Evolutionary conservation across 2,329 filamentous ascomycete species (phyloP), one percentile per base, ranked within the genome.

Genomic region (Didymella keratinophila): DNA sequence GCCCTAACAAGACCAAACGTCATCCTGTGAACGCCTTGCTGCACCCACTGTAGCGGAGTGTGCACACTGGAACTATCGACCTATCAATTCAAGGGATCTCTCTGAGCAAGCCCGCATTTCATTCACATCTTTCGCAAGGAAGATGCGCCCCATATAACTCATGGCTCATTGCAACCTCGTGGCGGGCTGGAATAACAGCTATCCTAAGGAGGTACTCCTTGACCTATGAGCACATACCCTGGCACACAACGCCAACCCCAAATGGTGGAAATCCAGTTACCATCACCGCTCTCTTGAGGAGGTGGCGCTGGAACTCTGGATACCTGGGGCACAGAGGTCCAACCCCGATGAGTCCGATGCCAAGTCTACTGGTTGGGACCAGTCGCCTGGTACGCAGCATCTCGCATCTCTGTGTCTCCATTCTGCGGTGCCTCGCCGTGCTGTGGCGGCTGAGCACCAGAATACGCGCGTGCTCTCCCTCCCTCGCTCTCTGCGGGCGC

Each of bases 341-440:
- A 3, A 7, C 23, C 23, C 23, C 23, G 7, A 25, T 3, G 23
- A 25, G 23, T 25, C 23, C 23, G 23, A 14, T 2, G 4, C 53
- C 53, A 45, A 7, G 50, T 41, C 67, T 73, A 78, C 54, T 73
- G 70, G 63, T 77, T 42, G 10, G 28, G 41, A 32, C 42, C 78
- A 16, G 75, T 75, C 20, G 76, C 66, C 16, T 76, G 74, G 60
- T 78, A 78, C 9, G 71, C 73, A 23, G 68, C 73, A 32, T 78
- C 76, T n/a, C 64, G 67, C 77, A 79, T 79, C 64, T 79, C 77
- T 1, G 72, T 76, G 36, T 78, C 75, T n/a, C 77, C 76, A 42
- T 78, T 78, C 63, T 72, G 70, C 28, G 65, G 65, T 37, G 70
- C 63, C n/a, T 60, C 57, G 25, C 71, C 70, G 4, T 66, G 41